Percentiles rank a stretch among this genome's conserved stretches.
phyloP scores from a whole-genome alignment of 441 rosid genomes.

The Raphanus hybrid region DNA sequence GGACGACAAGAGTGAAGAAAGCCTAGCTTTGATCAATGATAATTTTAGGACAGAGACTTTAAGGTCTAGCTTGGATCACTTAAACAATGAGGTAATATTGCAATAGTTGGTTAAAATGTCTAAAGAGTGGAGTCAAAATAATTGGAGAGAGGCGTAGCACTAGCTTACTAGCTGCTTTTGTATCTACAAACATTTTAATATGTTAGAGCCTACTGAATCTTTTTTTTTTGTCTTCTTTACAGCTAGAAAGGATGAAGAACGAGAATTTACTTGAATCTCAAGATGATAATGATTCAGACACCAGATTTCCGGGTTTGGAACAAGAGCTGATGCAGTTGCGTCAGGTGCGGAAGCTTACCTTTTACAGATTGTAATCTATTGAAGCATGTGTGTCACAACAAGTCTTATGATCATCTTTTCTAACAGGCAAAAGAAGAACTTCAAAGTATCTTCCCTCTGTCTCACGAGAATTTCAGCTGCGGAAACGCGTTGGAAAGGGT shows the following conservation, averaged over 20 bases:
- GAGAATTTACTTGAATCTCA: conserved; percentile 72
- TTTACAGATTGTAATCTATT: conserved; percentile 15
- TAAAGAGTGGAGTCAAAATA: not conserved
- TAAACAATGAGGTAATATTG: conserved; percentile 76
- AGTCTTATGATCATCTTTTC: conserved; percentile 33
- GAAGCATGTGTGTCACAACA: conserved; percentile 24
- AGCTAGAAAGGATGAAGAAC: conserved; percentile 96
- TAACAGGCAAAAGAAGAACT: conserved; percentile 89
- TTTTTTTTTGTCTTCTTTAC: conserved; percentile 22
- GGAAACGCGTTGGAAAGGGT: conserved; percentile 89
- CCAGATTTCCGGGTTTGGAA: conserved; percentile 72
- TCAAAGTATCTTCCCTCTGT: conserved; percentile 72
- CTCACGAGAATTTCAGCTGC: conserved; percentile 59
- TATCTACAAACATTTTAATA: not conserved
- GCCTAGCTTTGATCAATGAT: conserved; percentile 59
- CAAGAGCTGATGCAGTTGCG: conserved; percentile 68
- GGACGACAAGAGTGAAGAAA: conserved; percentile 49
- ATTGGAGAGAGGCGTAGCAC: not conserved
- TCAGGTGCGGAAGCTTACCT: conserved; percentile 55
- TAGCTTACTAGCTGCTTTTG: conserved; percentile 1
- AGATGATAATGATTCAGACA: conserved; percentile 54
- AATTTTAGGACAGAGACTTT: conserved; percentile 70
- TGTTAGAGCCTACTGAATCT: conserved; percentile 1
- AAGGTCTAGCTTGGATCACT: conserved; percentile 88
- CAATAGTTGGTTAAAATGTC: not conserved